phyloP scores from a whole-genome alignment of 1,139 yeast genomes.

The Sugiyamaella castrensis region DNA sequence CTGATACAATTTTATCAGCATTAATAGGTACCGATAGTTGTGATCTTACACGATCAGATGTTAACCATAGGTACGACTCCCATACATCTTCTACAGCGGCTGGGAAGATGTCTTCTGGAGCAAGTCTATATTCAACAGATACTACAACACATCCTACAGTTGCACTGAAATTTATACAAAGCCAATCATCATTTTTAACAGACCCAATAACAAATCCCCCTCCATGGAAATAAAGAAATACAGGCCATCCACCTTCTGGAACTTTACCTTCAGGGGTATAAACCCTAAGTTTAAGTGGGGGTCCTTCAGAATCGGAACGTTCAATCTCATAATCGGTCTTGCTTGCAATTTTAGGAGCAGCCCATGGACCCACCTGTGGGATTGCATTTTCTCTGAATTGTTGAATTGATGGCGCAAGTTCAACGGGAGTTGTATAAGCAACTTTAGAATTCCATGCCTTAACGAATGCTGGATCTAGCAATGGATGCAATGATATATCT shows the following conservation, averaged over 20 bases:
- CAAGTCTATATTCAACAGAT: conserved; percentile 42
- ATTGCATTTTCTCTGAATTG: too few species aligned
- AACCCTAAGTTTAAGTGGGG: too few species aligned
- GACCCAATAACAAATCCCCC: conserved; percentile 42
- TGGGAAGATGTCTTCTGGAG: conserved; percentile 40
- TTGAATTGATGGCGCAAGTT: too few species aligned
- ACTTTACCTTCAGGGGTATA: too few species aligned
- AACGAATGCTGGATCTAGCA: too few species aligned
- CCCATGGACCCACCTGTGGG: too few species aligned
- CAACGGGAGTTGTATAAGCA: too few species aligned
- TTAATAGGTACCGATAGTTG: conserved; percentile 24
- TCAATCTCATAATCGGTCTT: too few species aligned
- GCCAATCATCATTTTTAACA: conserved; percentile 35
- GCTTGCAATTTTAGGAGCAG: too few species aligned
- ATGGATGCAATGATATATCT: too few species aligned
- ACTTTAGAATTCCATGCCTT: too few species aligned
- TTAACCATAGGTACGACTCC: conserved; percentile 34
- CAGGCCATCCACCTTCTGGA: conserved; percentile 17
- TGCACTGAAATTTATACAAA: conserved; percentile 37
- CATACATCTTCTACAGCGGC: conserved; percentile 39
- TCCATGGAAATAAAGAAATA: conserved; percentile 38
- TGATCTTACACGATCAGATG: conserved; percentile 33
- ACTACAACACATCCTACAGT: conserved; percentile 34
- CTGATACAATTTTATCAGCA: conserved; percentile 34
- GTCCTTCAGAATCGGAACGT: too few species aligned